Evolutionary conservation across 306 rosid genomes (phyloP).

Genomic region (Gillenia trifoliata): DNA sequence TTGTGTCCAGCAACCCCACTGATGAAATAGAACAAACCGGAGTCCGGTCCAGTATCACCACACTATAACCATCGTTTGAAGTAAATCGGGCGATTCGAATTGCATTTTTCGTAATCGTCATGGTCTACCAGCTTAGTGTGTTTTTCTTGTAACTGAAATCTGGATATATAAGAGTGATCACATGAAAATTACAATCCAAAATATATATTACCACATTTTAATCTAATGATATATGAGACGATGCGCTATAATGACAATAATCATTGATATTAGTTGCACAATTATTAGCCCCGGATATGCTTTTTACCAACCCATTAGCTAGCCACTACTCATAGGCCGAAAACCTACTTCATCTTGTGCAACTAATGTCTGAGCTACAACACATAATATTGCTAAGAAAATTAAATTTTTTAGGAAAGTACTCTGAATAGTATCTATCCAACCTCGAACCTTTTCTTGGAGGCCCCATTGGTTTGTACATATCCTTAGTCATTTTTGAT

Average conservation of each 20-base stretch:
- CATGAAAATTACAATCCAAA: not conserved
- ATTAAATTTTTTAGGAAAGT: not conserved
- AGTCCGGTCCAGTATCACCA: slow-evolving; percentile 35
- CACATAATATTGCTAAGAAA: too few relatives aligned
- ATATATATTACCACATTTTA: not conserved
- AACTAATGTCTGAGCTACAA: not conserved
- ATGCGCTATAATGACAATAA: not conserved
- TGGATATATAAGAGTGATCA: not conserved
- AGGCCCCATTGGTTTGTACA: slow-evolving; percentile 73
- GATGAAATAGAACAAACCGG: slow-evolving; percentile 74
- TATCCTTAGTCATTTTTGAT: slow-evolving; percentile 18
- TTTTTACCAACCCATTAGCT: too few relatives aligned
- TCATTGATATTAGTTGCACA: too few relatives aligned
- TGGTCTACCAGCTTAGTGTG: slow-evolving; percentile 56
- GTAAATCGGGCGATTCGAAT: slow-evolving; percentile 43
- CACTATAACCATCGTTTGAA: slow-evolving; percentile 49
- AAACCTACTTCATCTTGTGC: too few relatives aligned
- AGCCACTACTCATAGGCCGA: too few relatives aligned
- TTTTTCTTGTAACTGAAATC: slow-evolving; percentile 51
- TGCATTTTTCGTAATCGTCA: slow-evolving; percentile 58
- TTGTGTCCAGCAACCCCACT: slow-evolving; percentile 70
- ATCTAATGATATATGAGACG: not conserved
- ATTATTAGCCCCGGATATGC: too few relatives aligned
- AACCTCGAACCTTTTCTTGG: slow-evolving; percentile 57
- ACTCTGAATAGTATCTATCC: slow-evolving; percentile 72